Base-by-base conservation (phyloP, 768 basidiomycete genomes). In the Mycena indigotica region DNA sequence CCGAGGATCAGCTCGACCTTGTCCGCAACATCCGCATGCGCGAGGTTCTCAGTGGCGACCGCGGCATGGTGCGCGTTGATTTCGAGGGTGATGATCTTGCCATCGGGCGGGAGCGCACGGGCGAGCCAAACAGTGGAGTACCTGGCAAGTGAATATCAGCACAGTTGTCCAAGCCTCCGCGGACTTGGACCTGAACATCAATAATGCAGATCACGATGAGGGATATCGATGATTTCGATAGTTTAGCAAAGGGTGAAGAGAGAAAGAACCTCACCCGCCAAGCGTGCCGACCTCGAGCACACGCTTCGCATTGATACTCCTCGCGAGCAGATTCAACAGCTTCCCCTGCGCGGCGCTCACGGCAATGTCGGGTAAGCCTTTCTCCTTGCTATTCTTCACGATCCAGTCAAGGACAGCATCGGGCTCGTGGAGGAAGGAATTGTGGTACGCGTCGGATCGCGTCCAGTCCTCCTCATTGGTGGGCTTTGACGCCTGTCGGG, bases 211-310 rank as follows among this genome's bases (percentile, higher is more conserved):
- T n/a, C n/a, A n/a, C n/a, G n/a, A n/a, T n/a, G n/a, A n/a, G n/a
- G n/a, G n/a, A n/a, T n/a, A n/a, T n/a, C n/a, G n/a, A n/a, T n/a
- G n/a, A n/a, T n/a, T n/a, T n/a, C n/a, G n/a, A n/a, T n/a, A n/a
- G n/a, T 38, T 38, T 38, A 38, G 35, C 35, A n/a, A n/a, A n/a
- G n/a, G 10, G 35, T 38, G 28, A 26, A 17, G 12, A 50, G 28
- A 52, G 25, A 49, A 32, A 19, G 3, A 28, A 23, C 63, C 67
- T 49, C 60, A 86, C 86, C 86, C 87, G 62, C 84, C 85, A 15
- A 88, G 74, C 5, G 86, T 87, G 0, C 86, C 87, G 48, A 89
- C 80, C 64, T 88, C 86, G 41, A 89, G 68, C 17, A 87, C 75
- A 55, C 77, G 71, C 72, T 82, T 84, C 38, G 85, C 86, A 15